Evolutionary conservation across 2,329 filamentous ascomycete species (phyloP), one percentile per base, ranked within the genome.

Genomic region (Cercospora nicotianae): DNA sequence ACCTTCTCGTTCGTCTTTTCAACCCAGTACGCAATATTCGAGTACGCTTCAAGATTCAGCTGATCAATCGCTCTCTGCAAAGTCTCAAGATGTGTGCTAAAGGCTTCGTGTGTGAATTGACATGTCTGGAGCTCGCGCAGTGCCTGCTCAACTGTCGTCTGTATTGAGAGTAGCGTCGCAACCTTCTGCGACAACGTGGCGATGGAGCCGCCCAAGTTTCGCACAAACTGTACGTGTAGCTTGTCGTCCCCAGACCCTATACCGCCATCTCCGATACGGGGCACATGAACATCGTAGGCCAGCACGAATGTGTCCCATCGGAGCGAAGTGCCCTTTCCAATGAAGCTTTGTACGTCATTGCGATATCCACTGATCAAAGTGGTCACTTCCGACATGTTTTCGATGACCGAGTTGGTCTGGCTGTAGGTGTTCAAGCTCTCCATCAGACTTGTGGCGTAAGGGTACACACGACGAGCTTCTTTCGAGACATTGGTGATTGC

Each of bases 271-370:
- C 79, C 78, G 66, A 85, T 76, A 86, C 87, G 87, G 71, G 89
- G 91, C 71, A 94, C 88, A 73, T 94, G 94, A 33, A 97, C 85
- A 78, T 99, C 95, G 79, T 97, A 97, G 1, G 93, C 94, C 78
- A 97, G 94, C 63, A 99, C 92, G 75, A 99, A 98, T 0, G 95
- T 97, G 77, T 99, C 95, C 95, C 95, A 99, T 75, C 93, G 90
- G 30, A 99, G 82, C 1, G 93, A 93, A 31, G 98, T 87, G 67
- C 96, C 95, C 80, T 96, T 97, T 20, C 86, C 85, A 69, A 99
- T 89, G 69, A 97, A 86, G 53, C 83, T 83, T 76, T 97, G 94
- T 0, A 95, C 92, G 69, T 97, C 93, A 72, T 96, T 97, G 72
- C 93, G 89, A 77, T 98, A 96, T 26, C 94, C 93, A 76, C 92